Evolutionary conservation across 2,329 filamentous ascomycete genomes (phyloP).

Genomic region (Fusarium piperis): DNA sequence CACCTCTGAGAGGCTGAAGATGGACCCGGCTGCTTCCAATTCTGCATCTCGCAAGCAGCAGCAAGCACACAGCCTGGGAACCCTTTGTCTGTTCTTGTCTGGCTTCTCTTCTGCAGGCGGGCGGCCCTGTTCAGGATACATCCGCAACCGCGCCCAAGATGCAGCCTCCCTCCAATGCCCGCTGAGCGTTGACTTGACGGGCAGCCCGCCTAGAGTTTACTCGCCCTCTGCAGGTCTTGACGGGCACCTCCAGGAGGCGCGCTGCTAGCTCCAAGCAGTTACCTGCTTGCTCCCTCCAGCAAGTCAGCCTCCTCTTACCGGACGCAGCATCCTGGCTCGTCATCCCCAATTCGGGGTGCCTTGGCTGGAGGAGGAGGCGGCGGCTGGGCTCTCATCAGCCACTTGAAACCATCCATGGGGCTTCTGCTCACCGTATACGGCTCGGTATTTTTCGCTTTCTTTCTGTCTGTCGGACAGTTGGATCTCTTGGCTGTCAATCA

Average conservation of each 20-base stretch:
- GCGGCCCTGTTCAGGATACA: neutral
- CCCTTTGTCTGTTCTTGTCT: neutral
- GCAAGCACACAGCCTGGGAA: neutral
- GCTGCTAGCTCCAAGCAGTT: slow-evolving; percentile 6
- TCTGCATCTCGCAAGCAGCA: slow-evolving; percentile 9
- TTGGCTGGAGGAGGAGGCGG: slow-evolving; percentile 17
- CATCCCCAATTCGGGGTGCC: slow-evolving; percentile 20
- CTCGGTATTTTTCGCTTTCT: slow-evolving; percentile 10
- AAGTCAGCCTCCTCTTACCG: neutral
- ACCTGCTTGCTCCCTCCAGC: neutral
- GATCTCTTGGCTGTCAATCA: neutral
- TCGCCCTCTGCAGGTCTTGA: slow-evolving; percentile 9
- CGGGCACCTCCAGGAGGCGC: slow-evolving; percentile 11
- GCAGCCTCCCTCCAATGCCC: neutral
- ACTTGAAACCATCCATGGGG: neutral
- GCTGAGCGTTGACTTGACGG: slow-evolving; percentile 22
- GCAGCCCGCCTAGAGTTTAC: slow-evolving; percentile 25
- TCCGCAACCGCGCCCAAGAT: neutral
- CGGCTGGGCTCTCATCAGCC: slow-evolving; percentile 24
- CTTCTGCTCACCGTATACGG: slow-evolving; percentile 28
- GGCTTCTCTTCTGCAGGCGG: neutral
- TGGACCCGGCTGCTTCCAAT: neutral
- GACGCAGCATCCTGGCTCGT: slow-evolving; percentile 18
- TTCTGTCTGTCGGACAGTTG: slow-evolving; percentile 4
- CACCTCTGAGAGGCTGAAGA: slow-evolving; percentile 20